A percentile compares a stretch with the other conserved stretches of the same genome.
Conservation (phyloP, 2,329 filamentous ascomycete species). For the Aspergillus sp. region DNA sequence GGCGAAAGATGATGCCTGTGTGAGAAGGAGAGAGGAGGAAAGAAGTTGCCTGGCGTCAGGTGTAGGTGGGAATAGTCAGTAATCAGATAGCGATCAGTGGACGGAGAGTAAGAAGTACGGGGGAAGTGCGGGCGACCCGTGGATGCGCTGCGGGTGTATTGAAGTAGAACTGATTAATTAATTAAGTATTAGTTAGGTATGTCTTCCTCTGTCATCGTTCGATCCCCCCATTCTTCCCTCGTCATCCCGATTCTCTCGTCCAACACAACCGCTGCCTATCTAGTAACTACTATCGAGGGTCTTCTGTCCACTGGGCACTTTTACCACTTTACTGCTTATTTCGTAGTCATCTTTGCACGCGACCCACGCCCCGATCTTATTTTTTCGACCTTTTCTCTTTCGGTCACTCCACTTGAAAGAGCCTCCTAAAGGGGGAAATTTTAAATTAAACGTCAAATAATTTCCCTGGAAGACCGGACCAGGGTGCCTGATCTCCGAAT, state of each 20-base stretch:
- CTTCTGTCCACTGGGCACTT: background rate
- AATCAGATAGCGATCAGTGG: background rate
- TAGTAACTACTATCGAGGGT: too few species aligned
- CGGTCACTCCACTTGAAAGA: slow-evolving; percentile 2
- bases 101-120: background rate
- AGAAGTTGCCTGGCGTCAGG: background rate
- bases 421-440: background rate
- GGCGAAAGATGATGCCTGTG: background rate
- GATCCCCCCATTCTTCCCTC: background rate
- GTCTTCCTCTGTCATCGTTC: background rate
- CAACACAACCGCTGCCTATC: too few species aligned
- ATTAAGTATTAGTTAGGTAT: too few species aligned
- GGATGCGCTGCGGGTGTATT: background rate
- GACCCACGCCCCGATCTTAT: background rate
- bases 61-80: too few species aligned
- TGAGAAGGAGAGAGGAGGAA: background rate
- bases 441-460: background rate
- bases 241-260: background rate
- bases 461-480: background rate
- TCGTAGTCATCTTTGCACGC: slow-evolving; percentile 1
- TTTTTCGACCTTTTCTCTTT: background rate
- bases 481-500: background rate
- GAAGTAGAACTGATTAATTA: too few species aligned
- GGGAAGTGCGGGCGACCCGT: background rate
- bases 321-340: too few species aligned